A percentile compares a stretch with the other conserved stretches of the same genome.
These are phyloP conservation scores for Coniella vitis DNA, from an alignment of 2,329 filamentous ascomycete species.

Conservation along the genomic window DNA sequence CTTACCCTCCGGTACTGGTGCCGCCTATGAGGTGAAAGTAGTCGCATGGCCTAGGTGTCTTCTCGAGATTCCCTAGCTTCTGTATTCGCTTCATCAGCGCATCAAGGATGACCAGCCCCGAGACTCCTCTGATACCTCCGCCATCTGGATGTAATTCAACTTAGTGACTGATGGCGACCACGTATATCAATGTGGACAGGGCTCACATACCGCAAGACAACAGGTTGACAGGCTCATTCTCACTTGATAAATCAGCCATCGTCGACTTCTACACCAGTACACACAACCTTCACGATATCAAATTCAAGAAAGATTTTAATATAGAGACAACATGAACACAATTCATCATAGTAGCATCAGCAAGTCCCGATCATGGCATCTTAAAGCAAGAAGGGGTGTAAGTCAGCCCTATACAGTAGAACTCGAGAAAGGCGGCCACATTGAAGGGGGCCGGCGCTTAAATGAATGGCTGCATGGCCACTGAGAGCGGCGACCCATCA, in stretches of 20 bases:
- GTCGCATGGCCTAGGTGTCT: constrained; percentile 28
- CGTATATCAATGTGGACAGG: not conserved
- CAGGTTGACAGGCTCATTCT: constrained; percentile 8
- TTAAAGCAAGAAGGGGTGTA: not conserved
- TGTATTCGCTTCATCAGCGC: constrained; percentile 26
- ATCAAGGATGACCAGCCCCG: constrained; percentile 28
- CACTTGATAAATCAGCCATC: not conserved
- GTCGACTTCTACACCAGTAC: not conserved
- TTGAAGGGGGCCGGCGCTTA: not conserved
- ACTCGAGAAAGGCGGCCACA: not conserved
- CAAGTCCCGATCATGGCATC: not conserved
- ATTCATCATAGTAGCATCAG: not conserved
- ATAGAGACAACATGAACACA: not conserved
- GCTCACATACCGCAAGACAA: constrained; percentile 1
- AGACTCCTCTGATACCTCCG: constrained; percentile 30
- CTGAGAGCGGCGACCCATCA: not conserved
- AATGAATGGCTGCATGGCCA: not conserved
- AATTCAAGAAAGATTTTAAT: no score
- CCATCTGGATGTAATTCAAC: constrained; percentile 20
- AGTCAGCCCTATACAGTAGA: not conserved
- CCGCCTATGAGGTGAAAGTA: constrained; percentile 34
- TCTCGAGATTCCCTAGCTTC: constrained; percentile 15
- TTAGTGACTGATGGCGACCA: not conserved
- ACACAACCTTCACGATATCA: no score
- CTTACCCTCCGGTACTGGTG: constrained; percentile 30